Base-by-base conservation (phyloP, 139 green algal species). In the Diplosphaera chodatii region DNA sequence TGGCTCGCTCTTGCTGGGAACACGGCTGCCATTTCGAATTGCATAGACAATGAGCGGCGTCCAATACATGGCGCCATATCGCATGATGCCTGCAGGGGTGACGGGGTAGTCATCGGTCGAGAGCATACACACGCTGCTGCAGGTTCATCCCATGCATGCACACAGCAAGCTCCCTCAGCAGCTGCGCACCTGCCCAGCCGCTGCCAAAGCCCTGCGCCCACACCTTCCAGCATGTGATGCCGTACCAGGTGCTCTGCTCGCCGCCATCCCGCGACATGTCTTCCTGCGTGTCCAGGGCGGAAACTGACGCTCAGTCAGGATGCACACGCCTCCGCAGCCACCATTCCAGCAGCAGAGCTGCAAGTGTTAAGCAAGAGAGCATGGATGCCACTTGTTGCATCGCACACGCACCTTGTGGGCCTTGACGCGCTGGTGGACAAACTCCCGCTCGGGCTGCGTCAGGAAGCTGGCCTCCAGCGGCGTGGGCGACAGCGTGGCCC, bases 171-270 rank as follows among this genome's bases (percentile, higher is more conserved):
- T n/a, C n/a, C n/a, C n/a, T n/a, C n/a, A n/a, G n/a, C n/a, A n/a
- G n/a, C n/a, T 34, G 23, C 32, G 48, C 55, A 31, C 66, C 66
- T 3, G 66, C 66, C 66, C 66, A 71, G 4, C 66, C 66, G 37
- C 34, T 63, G 34, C 34, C 66, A 33, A 71, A 63, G 4, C 66
- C 66, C 66, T 71, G 66, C n/a, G 66, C 66, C 33, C 34, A 71
- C 34, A 71, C 66, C 66, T 71, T 71, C 66, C 66, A 71, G 66
- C 66, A 71, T n/a, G 21, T 62, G 1, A 71, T 34, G 66, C 66
- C 66, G 37, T 71, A 32, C 66, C 25, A 40, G 6, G 37, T 63
- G 25, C 13, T 71, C 66, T 71, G 66, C 25, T 33, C 34, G 1
- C 66, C 66, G 10, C n/a, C 25, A 5, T 63, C 66, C 37, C 55